Base-by-base conservation (phyloP, 1,139 yeast genomes). In the Sugiyamaella xylanicola region DNA sequence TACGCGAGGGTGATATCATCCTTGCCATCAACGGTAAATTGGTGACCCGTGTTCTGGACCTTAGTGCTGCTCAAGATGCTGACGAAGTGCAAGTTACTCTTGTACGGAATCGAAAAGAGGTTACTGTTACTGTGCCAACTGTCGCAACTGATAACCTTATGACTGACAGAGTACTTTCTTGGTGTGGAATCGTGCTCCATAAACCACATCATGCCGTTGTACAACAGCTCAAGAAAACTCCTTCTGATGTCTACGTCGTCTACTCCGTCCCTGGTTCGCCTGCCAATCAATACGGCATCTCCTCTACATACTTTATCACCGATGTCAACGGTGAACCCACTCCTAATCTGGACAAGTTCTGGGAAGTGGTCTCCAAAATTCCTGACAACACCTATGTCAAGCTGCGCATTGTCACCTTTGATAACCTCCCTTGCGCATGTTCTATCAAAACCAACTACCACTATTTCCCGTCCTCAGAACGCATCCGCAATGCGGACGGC, bases 381-480 rank as follows among this genome's bases (percentile, higher is more conserved):
- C 86, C 91, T 1, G 96, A 90, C 65, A 82, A 84, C 62, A 83
- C 92, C 2, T 91, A 91, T 65, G 87, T 89, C 63, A 87, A 90
- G 68, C 75, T 91, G 61, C 81, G 96, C 62, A 74, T 87, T 49
- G 93, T 90, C 46, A 84, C 95, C 0, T 89, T 87, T 71, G 97
- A 91, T 64, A 86, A 86, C 60, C 84, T 89, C 21, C 96, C 96
- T 13, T 81, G 84, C 64, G 96, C 97, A 1, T 84, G 87, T 55
- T 86, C 96, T 0, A 73, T 91, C 65, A 90, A 90, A 71, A 89
- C 96, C 0, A 89, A 89, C 69, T 88, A 89, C 66, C 97, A 91
- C 68, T 92, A 91, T 68, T 91, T 88, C 78, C 95, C 96, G 44
- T 90, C 96, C 0, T 78, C 82, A 9, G 92, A 86, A 66, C 22